Evolutionary conservation across 2,329 filamentous ascomycete genomes (phyloP), one percentile per base, ranked within the genome.

Genomic region (Diaporthe destruens): DNA sequence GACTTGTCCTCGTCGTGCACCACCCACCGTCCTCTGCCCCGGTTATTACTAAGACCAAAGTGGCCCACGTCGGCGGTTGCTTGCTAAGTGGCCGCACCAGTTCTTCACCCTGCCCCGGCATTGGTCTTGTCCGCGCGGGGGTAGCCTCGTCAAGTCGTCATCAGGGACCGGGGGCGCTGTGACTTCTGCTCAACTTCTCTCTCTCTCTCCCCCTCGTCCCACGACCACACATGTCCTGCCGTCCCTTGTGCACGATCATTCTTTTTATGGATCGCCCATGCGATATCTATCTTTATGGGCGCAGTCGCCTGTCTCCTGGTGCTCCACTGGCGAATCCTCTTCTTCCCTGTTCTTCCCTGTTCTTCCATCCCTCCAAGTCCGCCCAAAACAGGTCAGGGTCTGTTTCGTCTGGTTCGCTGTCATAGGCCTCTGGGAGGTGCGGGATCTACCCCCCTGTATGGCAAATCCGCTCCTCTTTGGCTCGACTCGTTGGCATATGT

Each of bases 351-450:
- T 75, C 75, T 80, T 79, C 76, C 80, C 79, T 79, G 78, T 77
- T 75, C 75, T 59, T 77, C 76, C 76, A 77, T 72, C 75, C 72
- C 77, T 75, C 74, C 76, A 76, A 76, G 76, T 2, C 72, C 74
- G 79, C 54, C 73, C 59, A 79, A 80, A 80, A 79, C 78, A 80
- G 80, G 79, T 81, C 82, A 80, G 81, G 81, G 80, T 78, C 80
- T 84, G 82, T 84, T 85, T 85, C 84, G 83, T 83, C 82, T 81
- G 77, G 80, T 81, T 81, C 80, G 61, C 47, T 32, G 78, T 81
- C 81, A 82, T 80, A 80, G 79, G 76, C 78, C 78, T 80, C 59
- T 63, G 74, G 75, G 71, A 75, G 77, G 75, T 77, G 75, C 72
- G 61, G 63, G 74, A 73, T 75, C 69, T 73, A 74, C 73, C 71